Base-by-base conservation (phyloP, 2,329 filamentous ascomycete species). In the Cercospora sp. region DNA sequence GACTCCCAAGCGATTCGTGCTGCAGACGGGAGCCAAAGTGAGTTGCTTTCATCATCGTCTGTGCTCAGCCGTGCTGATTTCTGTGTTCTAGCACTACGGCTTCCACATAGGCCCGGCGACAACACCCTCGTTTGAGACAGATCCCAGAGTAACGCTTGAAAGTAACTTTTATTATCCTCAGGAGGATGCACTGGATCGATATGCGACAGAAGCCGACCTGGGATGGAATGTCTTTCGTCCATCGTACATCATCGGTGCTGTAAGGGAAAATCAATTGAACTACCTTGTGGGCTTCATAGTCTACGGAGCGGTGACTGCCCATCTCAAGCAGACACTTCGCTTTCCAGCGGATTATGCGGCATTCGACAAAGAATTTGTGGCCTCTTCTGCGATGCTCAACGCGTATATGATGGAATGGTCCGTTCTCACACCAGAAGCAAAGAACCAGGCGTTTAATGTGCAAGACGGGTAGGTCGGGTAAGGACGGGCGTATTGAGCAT, bases 91-190 rank as follows among this genome's bases (percentile, higher is more conserved):
- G 60, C 80, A 84, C 71, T 85, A 85, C 73, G 72, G 69, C n/a
- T 71, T 84, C 5, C 83, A 85, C 67, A 77, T 84, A 18, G 84
- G 84, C 2, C 82, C 82, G 0, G 71, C 78, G 0, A 75, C 76
- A 0, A 75, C 77, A 5, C 84, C 83, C 0, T 79, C 80, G 30
- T 79, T 82, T 65, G 84, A 86, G 72, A 77, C 77, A 4, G 82
- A 84, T 69, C 79, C 82, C 0, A 18, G 83, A 28, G 60, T 83
- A 13, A 75, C 82, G 2, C 76, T 83, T 0, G 81, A 82, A 67
- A 79, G 79, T 2, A 86, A 86, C 74, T 86, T 86, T 73, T 86
- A 86, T 78, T 86, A 85, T 69, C 73, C 78, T 0, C 84, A 86
- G 74, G 84, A 86, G 76, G 84, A 86, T 67, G 74, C 75, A 5